A percentile compares a stretch with the other conserved stretches of the same genome.
Conservation (phyloP, 768 basidiomycete species). For the Sporobolomyces phaffii region DNA sequence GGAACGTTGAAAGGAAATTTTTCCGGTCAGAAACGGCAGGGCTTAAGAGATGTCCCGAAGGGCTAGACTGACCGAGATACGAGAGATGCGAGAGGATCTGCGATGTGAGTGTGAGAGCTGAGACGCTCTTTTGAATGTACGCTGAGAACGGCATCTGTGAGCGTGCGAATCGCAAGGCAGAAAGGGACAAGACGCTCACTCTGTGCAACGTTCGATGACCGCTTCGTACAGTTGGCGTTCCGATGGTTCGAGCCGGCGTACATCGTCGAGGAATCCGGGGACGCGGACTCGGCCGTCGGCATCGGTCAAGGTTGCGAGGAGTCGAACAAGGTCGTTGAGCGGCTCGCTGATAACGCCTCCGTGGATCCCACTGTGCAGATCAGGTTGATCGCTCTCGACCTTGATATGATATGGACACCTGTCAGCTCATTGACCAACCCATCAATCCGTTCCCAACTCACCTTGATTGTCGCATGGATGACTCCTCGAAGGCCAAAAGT, state of each 20-base stretch:
- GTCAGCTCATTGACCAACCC: no score
- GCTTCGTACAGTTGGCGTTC: slow-evolving; percentile 65
- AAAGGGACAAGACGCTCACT: not conserved
- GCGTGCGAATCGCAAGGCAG: not conserved
- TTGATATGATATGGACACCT: not conserved
- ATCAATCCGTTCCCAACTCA: no score
- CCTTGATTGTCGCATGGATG: slow-evolving; percentile 75
- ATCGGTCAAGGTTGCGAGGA: slow-evolving; percentile 65
- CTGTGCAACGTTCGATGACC: slow-evolving; percentile 52
- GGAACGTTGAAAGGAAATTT: not conserved
- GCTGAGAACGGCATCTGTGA: not conserved
- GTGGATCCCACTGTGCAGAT: slow-evolving; percentile 88
- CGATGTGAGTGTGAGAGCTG: slow-evolving; percentile 12
- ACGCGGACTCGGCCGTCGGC: slow-evolving; percentile 52
- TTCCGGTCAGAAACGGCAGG: not conserved
- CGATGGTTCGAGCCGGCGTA: slow-evolving; percentile 61
- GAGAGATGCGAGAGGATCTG: slow-evolving; percentile 31
- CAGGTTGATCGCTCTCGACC: slow-evolving; percentile 67
- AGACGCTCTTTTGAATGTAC: slow-evolving; percentile 1
- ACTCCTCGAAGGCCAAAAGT: slow-evolving; percentile 94
- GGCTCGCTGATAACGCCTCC: slow-evolving; percentile 84
- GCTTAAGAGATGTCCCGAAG: not conserved
- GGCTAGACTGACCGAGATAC: slow-evolving; percentile 14
- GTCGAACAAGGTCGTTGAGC: slow-evolving; percentile 83
- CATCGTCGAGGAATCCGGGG: slow-evolving; percentile 52